Evolutionary conservation across 345 rosid species (phyloP), one percentile per base, ranked within the genome.

Genomic region (Populus alba): DNA sequence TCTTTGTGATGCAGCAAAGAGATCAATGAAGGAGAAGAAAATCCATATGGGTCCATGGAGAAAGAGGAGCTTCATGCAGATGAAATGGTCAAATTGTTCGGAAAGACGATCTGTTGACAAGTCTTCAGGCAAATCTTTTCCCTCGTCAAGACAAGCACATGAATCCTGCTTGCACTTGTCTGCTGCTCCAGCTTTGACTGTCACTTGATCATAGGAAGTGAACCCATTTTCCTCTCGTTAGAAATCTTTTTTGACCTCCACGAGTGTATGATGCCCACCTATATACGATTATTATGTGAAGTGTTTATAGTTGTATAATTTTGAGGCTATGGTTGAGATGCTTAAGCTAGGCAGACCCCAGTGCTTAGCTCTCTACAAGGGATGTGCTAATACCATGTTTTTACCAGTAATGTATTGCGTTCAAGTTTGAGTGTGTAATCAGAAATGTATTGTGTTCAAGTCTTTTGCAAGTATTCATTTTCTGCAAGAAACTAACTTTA

Each of bases 11-110:
- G 85, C 89, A 0, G 87, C 86, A 4, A 85, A 83, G 82, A 82
- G 45, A 49, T 88, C 89, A 2, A 84, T 88, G 91, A 79, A 86
- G 72, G 89, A 88, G 82, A 78, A 80, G 79, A 86, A 85, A 38
- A 78, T 86, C 71, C 82, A 84, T 9, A 83, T 85, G 83, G 89
- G 87, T 3, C 91, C 89, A 0, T 88, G 91, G 90, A 72, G 90
- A 39, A 87, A 82, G 81, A 79, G 79, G 51, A 77, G 88, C 74
- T 86, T 87, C 84, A 85, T 86, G 87, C 86, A 88, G 70, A 88
- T 86, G 91, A 86, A 88, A 85, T 88, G 91, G 89, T 86, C 91
- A 0, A 57, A 23, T 62, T 62, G 81, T 31, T 66, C 72, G 2
- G 70, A 57, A 8, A 71, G 43, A 29, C n/a, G 47, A 2, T 49